Evolutionary conservation across 1,139 yeast genomes (phyloP), one percentile per base, ranked within the genome.

Genomic region (Sugiyamaella novakii): DNA sequence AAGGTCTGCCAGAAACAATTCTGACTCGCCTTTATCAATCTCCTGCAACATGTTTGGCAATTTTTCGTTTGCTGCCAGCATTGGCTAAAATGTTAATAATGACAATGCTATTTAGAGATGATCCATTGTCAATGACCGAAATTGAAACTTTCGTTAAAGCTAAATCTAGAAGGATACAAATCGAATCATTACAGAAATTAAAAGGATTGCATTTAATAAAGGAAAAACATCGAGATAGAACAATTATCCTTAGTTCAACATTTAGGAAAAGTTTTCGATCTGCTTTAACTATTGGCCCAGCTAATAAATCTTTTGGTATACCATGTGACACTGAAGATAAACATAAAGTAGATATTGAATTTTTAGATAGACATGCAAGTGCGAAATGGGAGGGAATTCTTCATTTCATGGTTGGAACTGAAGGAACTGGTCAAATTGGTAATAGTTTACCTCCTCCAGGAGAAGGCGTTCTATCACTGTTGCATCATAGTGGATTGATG

Each of bases 341-440:
- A 57, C 77, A 78, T 52, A 71, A 71, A 42, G 84, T 87, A 1
- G 83, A 81, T 43, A 68, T 81, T 24, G 75, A 76, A 30, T 85
- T 84, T 60, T 71, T 92, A 43, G 96, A 89, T 61, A 74, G 74
- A 36, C 89, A 88, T 70, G 95, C 97, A 8, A 78, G 88, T 6
- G 79, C 77, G 42, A 87, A 86, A 62, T 92, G 98, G 98, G 98
- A 94, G 65, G 81, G 88, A 4, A 92, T 94, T 59, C 74, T 94
- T 59, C 98, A 94, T 73, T 92, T 84, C 69, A 92, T 92, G 98
- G 98, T 92, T 40, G 98, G 98, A 2, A 87, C 96, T 0, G 62
- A 31, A 44, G 54, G 58, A n/a, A 31, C 53, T 2, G 43, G 43
- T 21, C 19, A 29, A 6, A 11, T 28, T n/a, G 35, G 43, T 27